Conservation (phyloP, 2,329 filamentous ascomycete species). For the Pseudomassariella vexata region DNA sequence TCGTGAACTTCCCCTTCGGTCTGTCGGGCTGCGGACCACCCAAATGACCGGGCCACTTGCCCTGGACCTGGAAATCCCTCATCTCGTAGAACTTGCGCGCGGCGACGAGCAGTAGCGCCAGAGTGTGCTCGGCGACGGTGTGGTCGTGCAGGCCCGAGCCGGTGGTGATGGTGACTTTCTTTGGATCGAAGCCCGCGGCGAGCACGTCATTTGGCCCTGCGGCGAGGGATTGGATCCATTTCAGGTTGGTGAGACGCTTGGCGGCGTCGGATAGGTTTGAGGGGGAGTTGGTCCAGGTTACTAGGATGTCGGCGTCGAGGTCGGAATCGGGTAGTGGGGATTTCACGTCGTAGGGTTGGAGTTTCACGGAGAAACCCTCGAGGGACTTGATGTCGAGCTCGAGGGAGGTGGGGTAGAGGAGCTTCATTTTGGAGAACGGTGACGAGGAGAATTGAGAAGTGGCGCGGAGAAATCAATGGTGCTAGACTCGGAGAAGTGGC, state of each 20-base stretch:
- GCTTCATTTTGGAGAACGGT: conserved; percentile 44
- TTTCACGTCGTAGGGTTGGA: conserved; percentile 57
- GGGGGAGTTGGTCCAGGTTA: conserved; percentile 57
- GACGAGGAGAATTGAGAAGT: no score
- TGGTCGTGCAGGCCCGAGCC: conserved; percentile 59
- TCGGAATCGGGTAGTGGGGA: conserved; percentile 49
- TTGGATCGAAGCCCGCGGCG: conserved; percentile 50
- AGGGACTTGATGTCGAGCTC: conserved; percentile 48
- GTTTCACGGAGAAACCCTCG: conserved; percentile 50
- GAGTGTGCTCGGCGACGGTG: conserved; percentile 59
- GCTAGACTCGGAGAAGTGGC: no score
- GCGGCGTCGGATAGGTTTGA: conserved; percentile 55
- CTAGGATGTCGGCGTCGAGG: conserved; percentile 53
- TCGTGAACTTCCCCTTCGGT: conserved; percentile 50
- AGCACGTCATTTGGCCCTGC: conserved; percentile 63
- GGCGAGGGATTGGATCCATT: conserved; percentile 62
- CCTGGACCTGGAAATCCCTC: conserved; percentile 54
- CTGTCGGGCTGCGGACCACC: conserved; percentile 56
- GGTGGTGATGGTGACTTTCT: conserved; percentile 47
- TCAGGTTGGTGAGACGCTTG: conserved; percentile 46
- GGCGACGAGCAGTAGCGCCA: conserved; percentile 50
- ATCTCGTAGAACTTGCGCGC: conserved; percentile 56
- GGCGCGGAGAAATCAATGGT: no score
- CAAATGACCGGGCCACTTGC: conserved; percentile 55
- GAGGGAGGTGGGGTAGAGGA: conserved; percentile 61